These are phyloP conservation scores for Manihot esculenta DNA, from an alignment of 441 rosid genomes.

Conservation along the genomic window DNA sequence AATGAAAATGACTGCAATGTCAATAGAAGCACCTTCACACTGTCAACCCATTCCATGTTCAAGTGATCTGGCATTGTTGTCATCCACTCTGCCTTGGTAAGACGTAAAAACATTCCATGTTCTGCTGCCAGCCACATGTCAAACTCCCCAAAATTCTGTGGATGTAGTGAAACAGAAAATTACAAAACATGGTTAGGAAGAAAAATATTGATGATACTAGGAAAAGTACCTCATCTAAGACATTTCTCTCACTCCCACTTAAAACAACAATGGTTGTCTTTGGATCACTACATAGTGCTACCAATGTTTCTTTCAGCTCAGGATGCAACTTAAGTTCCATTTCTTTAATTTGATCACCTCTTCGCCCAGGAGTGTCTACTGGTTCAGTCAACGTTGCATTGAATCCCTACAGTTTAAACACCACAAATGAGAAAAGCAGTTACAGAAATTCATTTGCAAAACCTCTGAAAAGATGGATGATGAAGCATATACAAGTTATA, in stretches of 20 bases:
- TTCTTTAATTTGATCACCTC: slow-evolving; percentile 96
- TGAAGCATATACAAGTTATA: background rate
- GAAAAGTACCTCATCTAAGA: slow-evolving; percentile 63
- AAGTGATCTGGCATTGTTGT: slow-evolving; percentile 99
- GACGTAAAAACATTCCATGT: slow-evolving; percentile 95
- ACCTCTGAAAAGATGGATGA: slow-evolving; percentile 7
- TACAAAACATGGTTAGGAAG: background rate
- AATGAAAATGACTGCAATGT: slow-evolving; percentile 1
- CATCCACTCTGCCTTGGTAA: slow-evolving; percentile 88
- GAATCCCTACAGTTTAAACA: slow-evolving; percentile 64
- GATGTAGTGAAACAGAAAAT: background rate
- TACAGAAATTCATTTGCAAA: background rate
- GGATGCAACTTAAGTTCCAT: slow-evolving; percentile 96
- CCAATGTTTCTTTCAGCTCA: slow-evolving; percentile 60
- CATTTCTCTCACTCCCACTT: slow-evolving; percentile 74
- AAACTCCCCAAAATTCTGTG: slow-evolving; percentile 83
- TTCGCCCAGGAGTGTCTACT: slow-evolving; percentile 80
- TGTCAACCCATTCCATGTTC: slow-evolving; percentile 99
- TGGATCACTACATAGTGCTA: slow-evolving; percentile 63
- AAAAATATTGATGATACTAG: slow-evolving; percentile 11
- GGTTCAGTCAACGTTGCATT: slow-evolving; percentile 97
- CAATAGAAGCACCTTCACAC: slow-evolving; percentile 66
- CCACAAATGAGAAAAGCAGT: background rate
- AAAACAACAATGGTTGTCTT: slow-evolving; percentile 80
- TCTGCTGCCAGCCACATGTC: slow-evolving; percentile 98